A percentile compares a stretch with the other conserved stretches of the same genome.
Evolutionary conservation across 2,329 filamentous ascomycete genomes (phyloP).

Genomic region (Colletotrichum eleusines): DNA sequence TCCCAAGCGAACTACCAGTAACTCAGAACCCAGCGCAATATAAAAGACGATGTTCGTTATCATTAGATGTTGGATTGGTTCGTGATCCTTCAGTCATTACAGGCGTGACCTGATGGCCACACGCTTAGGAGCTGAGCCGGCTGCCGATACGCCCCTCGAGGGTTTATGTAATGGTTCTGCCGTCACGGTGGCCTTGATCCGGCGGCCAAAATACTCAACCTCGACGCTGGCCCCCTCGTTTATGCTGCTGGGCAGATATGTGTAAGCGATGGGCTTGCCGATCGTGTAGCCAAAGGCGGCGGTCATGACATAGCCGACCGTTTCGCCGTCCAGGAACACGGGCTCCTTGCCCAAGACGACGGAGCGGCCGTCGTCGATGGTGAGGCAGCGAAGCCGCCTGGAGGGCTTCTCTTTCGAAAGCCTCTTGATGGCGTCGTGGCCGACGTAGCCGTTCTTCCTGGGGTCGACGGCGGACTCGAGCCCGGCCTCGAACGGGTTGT

Average conservation of each 20-base stretch:
- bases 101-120: constrained; percentile 3
- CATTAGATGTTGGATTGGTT: background rate
- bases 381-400: constrained; percentile 61
- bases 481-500: constrained; percentile 71
- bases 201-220: constrained; percentile 71
- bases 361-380: constrained; percentile 66
- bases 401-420: constrained; percentile 50
- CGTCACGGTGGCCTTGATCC: constrained; percentile 65
- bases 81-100: constrained; percentile 1
- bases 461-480: constrained; percentile 62
- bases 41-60: background rate
- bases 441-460: constrained; percentile 63
- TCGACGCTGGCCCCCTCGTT: constrained; percentile 64
- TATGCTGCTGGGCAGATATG: constrained; percentile 64
- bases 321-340: constrained; percentile 61
- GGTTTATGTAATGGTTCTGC: constrained; percentile 60
- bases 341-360: constrained; percentile 73
- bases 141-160: background rate
- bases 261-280: constrained; percentile 69
- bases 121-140: background rate
- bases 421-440: constrained; percentile 60
- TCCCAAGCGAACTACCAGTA: background rate
- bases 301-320: constrained; percentile 70
- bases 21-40: no score
- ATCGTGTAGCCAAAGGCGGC: constrained; percentile 71